Evolutionary conservation across 106 monocot genomes (phyloP), one percentile per base, ranked within the genome.

Genomic region (Acorus gramineus): DNA sequence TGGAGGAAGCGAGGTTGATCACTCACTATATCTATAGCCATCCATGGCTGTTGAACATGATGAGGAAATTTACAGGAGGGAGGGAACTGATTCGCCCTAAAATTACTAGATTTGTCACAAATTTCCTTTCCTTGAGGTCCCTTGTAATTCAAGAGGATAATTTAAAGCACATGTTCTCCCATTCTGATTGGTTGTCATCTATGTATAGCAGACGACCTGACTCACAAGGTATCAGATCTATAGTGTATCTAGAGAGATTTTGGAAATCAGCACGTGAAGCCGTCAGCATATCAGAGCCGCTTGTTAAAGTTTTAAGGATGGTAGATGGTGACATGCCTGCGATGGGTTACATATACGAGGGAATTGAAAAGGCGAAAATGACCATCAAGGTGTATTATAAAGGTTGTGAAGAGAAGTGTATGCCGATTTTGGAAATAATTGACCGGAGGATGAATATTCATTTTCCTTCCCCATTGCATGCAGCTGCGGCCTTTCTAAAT

Each of bases 271-370:
- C 81, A 42, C 73, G 54, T 61, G 78, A 82, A 67, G 67, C 52
- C 60, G 66, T 74, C 12, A 59, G 53, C 28, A 45, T 82, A n/a
- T 71, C 65, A 47, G 82, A 78, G 57, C 82, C 74, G 2, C 66
- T 82, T 71, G 54, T 82, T 3, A 82, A 74, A 63, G 55, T 82
- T 51, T 59, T 82, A 61, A 80, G 80, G 53, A 49, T 74, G 13
- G 77, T 82, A 28, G 82, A 82, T 62, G 77, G 74, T 49, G 78
- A 74, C 50, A 71, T 78, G 77, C 78, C 82, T 51, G 70, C 82
- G 11, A 78, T 82, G 53, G 81, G 81, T 7, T 75, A 82, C 43
- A 55, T 72, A 53, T 81, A 81, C 42, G 81, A 81, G 56, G 73
- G 77, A 45, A 77, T 81, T 50, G 77, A 81, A 72, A 69, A 56